Base-by-base conservation (phyloP, 176 grass and related monocot species). In the Ensete glaucum region DNA sequence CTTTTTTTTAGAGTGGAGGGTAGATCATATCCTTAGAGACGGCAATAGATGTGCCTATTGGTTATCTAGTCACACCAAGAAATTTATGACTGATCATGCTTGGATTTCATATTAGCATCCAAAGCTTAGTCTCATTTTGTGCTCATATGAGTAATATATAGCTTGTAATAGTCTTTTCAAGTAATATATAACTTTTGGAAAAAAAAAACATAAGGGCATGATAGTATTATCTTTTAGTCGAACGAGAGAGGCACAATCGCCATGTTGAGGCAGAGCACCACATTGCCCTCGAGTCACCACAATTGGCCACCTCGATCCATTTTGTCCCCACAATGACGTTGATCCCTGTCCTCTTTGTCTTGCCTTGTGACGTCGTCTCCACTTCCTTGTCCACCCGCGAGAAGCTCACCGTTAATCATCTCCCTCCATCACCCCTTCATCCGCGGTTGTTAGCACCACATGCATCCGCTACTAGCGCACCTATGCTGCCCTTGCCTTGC, bases 381-480 rank as follows among this genome's bases (percentile, higher is more conserved):
- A 82, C 76, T 53, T 80, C 85, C 17, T 19, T 63, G 49, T 87
- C 85, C 17, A 75, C 25, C 60, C 76, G 65, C 4, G 27, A 43
- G 53, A 79, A 87, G 55, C 64, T 76, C 64, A 67, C 76, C 5
- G 70, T 20, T 64, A 80, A 65, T 16, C 59, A 72, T 9, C 50
- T 72, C 64, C 73, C 55, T 71, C 85, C 52, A 24, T 9, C 64
- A 48, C 74, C 51, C 62, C 78, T 16, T 64, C 67, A 10, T 67
- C 75, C 58, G 65, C 56, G 19, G 75, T 74, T 15, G 88, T 88
- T 5, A 96, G 73, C 64, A 91, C 77, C 2, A 88, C 82, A 74
- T 96, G 88, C 69, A 96, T 76, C 81, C 85, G 73, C 17, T 86
- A 66, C 76, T 72, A 19, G 80, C 80, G 80, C 0, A 50, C 69